Evolutionary conservation across 1,139 yeast species (phyloP).

Genomic region (Tardiomyces depauwii): DNA sequence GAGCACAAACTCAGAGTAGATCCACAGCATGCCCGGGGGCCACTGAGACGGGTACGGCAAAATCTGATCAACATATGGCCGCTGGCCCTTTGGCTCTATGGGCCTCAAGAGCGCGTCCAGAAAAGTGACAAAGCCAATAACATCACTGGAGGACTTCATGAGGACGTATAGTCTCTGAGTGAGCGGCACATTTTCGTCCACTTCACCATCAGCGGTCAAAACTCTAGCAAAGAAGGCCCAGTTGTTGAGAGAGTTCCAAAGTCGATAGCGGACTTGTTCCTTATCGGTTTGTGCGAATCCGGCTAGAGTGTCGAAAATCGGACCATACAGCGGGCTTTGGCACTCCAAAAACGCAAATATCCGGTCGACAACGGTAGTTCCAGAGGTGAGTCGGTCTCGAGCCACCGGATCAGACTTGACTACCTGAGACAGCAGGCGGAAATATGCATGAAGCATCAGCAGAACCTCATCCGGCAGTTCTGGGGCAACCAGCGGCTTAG

Average conservation of each 20-base stretch:
- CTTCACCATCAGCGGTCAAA: slow-evolving; percentile 18
- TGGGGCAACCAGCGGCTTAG: slow-evolving; percentile 13
- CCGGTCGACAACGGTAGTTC: slow-evolving; percentile 16
- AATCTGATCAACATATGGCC: background rate
- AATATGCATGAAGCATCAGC: slow-evolving; percentile 64
- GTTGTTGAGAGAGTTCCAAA: slow-evolving; percentile 67
- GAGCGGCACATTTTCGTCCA: slow-evolving; percentile 15
- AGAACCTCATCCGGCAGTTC: slow-evolving; percentile 75
- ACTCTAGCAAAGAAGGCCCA: slow-evolving; percentile 45
- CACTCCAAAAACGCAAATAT: slow-evolving; percentile 38
- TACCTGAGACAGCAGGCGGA: slow-evolving; percentile 43
- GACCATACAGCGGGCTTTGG: slow-evolving; percentile 44
- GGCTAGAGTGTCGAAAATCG: slow-evolving; percentile 41
- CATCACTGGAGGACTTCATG: slow-evolving; percentile 25
- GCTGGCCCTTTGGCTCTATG: background rate
- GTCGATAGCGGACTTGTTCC: slow-evolving; percentile 7
- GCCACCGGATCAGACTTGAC: slow-evolving; percentile 34
- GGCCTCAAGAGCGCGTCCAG: slow-evolving; percentile 30
- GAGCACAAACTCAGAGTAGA: slow-evolving; percentile 57
- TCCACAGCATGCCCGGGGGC: background rate
- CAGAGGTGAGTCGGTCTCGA: slow-evolving; percentile 2
- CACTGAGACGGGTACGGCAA: background rate
- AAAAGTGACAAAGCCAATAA: slow-evolving; percentile 51
- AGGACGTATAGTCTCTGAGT: slow-evolving; percentile 20
- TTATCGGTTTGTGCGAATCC: slow-evolving; percentile 32